phyloP scores from a whole-genome alignment of 2,329 filamentous ascomycete species.

The Dactylellina parvicollis region DNA sequence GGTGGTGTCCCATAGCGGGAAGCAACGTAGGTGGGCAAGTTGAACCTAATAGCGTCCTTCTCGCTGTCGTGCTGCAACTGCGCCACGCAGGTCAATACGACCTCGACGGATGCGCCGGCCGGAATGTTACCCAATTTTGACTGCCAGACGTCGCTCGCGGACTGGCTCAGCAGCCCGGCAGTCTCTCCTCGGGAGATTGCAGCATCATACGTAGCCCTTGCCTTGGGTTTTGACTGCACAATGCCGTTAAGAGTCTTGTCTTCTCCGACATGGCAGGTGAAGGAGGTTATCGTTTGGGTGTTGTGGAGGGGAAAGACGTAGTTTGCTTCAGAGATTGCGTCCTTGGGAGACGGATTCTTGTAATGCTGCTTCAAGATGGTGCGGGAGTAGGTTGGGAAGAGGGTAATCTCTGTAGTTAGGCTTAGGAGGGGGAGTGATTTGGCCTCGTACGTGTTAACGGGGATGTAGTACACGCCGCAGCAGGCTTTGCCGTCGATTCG shows the following conservation, averaged over 20 bases:
- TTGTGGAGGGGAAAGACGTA: slow-evolving; percentile 79
- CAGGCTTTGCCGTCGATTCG: slow-evolving; percentile 27
- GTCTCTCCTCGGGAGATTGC: slow-evolving; percentile 70
- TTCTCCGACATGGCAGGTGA: slow-evolving; percentile 71
- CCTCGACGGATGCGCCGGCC: slow-evolving; percentile 64
- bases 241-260: slow-evolving; percentile 70
- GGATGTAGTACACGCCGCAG: slow-evolving; percentile 43
- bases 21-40: slow-evolving; percentile 73
- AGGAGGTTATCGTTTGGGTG: slow-evolving; percentile 75
- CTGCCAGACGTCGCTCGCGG: slow-evolving; percentile 72
- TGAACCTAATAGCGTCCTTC: slow-evolving; percentile 74
- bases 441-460: slow-evolving; percentile 11
- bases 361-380: slow-evolving; percentile 70
- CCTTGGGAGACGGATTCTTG: slow-evolving; percentile 66
- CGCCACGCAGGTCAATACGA: slow-evolving; percentile 74
- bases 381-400: slow-evolving; percentile 59
- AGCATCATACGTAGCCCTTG: slow-evolving; percentile 69
- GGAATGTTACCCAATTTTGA: slow-evolving; percentile 76
- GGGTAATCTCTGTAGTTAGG: slow-evolving; percentile 41
- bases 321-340: slow-evolving; percentile 66
- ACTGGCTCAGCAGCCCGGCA: slow-evolving; percentile 73
- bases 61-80: slow-evolving; percentile 78
- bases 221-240: slow-evolving; percentile 73
- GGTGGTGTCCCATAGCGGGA: slow-evolving; percentile 71
- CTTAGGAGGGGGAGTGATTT: slow-evolving; percentile 36